Conservation (phyloP, 108 stramenopile genomes). For the Nitzschia inconspicua region DNA sequence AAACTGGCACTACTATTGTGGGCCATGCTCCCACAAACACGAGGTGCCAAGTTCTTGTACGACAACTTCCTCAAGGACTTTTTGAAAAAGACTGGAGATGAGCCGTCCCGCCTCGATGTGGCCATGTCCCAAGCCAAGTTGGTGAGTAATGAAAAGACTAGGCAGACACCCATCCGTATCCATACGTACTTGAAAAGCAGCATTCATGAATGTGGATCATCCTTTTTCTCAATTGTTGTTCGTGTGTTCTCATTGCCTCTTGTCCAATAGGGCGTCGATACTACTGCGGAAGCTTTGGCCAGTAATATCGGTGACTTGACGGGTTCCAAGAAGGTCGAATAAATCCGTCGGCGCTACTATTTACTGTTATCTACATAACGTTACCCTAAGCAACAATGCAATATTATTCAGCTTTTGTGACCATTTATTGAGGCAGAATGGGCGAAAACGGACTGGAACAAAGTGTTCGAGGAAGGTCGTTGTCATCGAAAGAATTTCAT, state of each 20-base stretch:
- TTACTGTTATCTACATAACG: too few relatives aligned
- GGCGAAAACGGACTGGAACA: too few relatives aligned
- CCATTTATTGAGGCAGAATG: too few relatives aligned
- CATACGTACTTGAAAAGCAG: neutral
- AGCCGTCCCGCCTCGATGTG: conserved; percentile 70
- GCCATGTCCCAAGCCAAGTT: conserved; percentile 77
- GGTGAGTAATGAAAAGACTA: neutral
- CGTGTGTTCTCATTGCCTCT: neutral
- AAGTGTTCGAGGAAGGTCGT: too few relatives aligned
- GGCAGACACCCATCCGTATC: neutral
- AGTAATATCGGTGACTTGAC: conserved; percentile 4
- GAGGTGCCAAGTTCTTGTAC: conserved; percentile 88
- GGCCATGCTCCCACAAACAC: conserved; percentile 89
- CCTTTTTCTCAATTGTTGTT: neutral
- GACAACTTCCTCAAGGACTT: conserved; percentile 86
- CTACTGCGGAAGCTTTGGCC: conserved; percentile 21
- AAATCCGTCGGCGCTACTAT: too few relatives aligned
- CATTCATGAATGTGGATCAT: neutral
- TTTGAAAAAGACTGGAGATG: conserved; percentile 55
- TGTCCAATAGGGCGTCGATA: conserved; percentile 18
- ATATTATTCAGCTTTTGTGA: too few relatives aligned
- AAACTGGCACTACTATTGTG: conserved; percentile 93
- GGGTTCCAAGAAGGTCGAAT: conserved; percentile 10
- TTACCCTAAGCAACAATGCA: too few relatives aligned
- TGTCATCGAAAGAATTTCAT: too few relatives aligned